A percentile compares a stretch with the other conserved stretches of the same genome.
phyloP scores from a whole-genome alignment of 2,329 filamentous ascomycete genomes.

The Fusarium sp. region DNA sequence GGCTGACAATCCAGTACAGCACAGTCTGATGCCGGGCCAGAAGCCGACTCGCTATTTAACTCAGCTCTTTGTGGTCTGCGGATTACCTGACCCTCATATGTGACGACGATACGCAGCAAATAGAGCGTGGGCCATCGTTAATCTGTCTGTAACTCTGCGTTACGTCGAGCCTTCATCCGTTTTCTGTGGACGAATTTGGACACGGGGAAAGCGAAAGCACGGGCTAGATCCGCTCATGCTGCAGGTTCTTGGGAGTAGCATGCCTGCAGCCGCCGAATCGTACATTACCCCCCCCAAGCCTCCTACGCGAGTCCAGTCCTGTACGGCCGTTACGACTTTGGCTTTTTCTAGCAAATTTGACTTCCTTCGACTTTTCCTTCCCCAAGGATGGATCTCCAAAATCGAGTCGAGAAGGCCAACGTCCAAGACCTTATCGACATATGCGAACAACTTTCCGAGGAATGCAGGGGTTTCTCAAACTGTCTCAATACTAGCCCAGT shows the following conservation, averaged over 20 bases:
- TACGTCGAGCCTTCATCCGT: constrained; percentile 32
- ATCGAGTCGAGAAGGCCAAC: constrained; percentile 40
- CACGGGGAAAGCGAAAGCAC: constrained; percentile 37
- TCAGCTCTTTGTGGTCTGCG: constrained; percentile 6
- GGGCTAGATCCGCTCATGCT: constrained; percentile 33
- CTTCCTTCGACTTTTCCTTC: constrained; percentile 13
- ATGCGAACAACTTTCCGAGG: constrained; percentile 43
- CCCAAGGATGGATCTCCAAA: constrained; percentile 41
- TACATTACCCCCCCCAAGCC: constrained; percentile 37
- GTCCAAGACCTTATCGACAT: constrained; percentile 43
- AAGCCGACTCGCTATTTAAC: constrained; percentile 29
- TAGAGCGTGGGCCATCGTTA: constrained; percentile 25
- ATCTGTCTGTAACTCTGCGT: constrained; percentile 18
- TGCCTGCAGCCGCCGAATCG: constrained; percentile 27
- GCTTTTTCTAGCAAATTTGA: constrained; percentile 20
- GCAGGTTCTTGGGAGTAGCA: constrained; percentile 11
- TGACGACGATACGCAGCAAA: constrained; percentile 35
- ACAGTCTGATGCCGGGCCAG: constrained; percentile 29
- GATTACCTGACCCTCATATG: constrained; percentile 19
- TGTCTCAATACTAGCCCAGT: constrained; percentile 46
- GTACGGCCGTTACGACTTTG: constrained; percentile 13
- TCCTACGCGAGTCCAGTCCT: constrained; percentile 13
- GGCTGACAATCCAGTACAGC: constrained; percentile 17
- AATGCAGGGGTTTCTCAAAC: constrained; percentile 43
- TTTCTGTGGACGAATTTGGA: constrained; percentile 23